phyloP scores from a whole-genome alignment of 192 early-diverging fungal genomes.

The Chytriomyces sp. region DNA sequence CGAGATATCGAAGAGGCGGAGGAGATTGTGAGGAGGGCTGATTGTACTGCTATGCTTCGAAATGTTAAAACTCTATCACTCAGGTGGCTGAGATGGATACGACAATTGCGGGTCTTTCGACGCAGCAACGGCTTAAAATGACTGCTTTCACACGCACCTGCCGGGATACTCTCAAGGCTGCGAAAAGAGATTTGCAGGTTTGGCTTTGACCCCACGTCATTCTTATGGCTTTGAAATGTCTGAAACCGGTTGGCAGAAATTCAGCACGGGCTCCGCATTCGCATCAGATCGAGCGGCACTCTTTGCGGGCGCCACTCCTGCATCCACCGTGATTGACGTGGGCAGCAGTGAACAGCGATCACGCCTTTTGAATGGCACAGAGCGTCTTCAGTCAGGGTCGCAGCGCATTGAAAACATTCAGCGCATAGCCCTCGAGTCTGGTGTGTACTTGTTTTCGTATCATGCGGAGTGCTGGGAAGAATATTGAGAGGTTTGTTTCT shows the following conservation, averaged over 20 bases:
- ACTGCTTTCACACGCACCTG: slow-evolving; percentile 13
- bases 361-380: slow-evolving; percentile 79
- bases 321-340: slow-evolving; percentile 40
- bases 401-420: slow-evolving; percentile 84
- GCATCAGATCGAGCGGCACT: slow-evolving; percentile 45
- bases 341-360: slow-evolving; percentile 74
- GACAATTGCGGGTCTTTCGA: neutral
- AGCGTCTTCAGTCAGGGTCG: slow-evolving; percentile 76
- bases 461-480: neutral
- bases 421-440: slow-evolving; percentile 87
- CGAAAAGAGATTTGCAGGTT: slow-evolving; percentile 26
- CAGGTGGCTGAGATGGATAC: slow-evolving; percentile 32
- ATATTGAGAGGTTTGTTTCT: neutral
- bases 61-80: slow-evolving; percentile 86
- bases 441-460: slow-evolving; percentile 36
- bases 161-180: slow-evolving; percentile 7
- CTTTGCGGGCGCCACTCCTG: slow-evolving; percentile 26
- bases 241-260: neutral
- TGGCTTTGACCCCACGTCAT: neutral
- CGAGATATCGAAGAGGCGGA: slow-evolving; percentile 88
- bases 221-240: too few relatives aligned
- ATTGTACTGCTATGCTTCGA: slow-evolving; percentile 26
- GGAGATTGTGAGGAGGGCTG: slow-evolving; percentile 72
- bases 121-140: slow-evolving; percentile 18
- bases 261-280: neutral